Base-by-base conservation (phyloP, 2,329 filamentous ascomycete species). In the Aspergillus amoenus region DNA sequence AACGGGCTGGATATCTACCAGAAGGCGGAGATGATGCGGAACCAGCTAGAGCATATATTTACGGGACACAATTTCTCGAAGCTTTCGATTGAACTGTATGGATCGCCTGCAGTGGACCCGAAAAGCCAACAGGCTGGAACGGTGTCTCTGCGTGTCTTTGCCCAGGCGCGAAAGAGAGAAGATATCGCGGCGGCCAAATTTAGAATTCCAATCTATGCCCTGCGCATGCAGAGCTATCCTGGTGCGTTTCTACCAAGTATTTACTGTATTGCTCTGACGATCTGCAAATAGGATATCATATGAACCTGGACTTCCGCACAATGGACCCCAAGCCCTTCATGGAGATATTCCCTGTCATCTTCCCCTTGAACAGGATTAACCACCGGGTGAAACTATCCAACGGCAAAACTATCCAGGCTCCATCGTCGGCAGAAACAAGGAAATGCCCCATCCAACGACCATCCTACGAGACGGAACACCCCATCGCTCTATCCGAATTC, bases 171-270 rank as follows among this genome's bases (percentile, higher is more conserved):
- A 9, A 40, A 24, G 2, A 15, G 4, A 11, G 18, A 32, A 3
- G 49, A 43, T 22, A 43, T 52, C 34, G 11, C 18, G 9, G 11
- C 18, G 6, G 21, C 18, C 12, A 24, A 41, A n/a, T 51, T 51
- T 37, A 18, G 13, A 9, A 18, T n/a, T 1, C 48, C 34, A 4
- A 51, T 51, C 1, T 41, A 41, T 18, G 48, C 34, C 11, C 11
- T 41, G 9, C 17, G 34, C 15, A 52, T 52, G 49, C 49, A 52
- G 27, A n/a, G 21, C 24, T 52, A 52, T n/a, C 49, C 49, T 6
- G 49, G 49, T 12, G 21, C 21, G 21, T 21, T 21, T 21, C 3
- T 21, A 21, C 2, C 21, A 21, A 3, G 21, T 21, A 21, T 21
- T 21, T 21, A 3, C 21, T 21, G 21, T 21, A 21, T 21, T 21